Base-by-base conservation (phyloP, 441 rosid species). In the Jatropha podagrica region DNA sequence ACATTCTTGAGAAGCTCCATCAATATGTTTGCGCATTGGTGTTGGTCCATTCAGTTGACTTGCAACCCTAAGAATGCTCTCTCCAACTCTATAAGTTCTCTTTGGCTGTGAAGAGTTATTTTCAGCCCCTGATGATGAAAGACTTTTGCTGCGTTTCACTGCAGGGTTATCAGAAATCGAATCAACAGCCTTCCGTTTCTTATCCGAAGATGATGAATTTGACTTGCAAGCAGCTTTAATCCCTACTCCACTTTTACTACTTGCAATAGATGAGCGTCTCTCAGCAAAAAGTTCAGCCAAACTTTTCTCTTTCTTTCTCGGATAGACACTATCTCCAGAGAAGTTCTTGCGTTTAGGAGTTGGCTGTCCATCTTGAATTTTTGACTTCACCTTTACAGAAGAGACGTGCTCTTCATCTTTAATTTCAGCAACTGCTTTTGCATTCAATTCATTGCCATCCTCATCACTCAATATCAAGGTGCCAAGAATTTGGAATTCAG, bases 21-120 rank as follows among this genome's bases (percentile, higher is more conserved):
- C 81, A 49, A 78, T 70, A 79, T 69, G 76, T 74, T 76, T 75
- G 17, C 80, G 82, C 52, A 83, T 68, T 11, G 89, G 77, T 41
- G 68, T 74, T 60, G 87, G 80, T 56, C 80, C 83, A 80, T 83
- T 88, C 80, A 91, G 77, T 72, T 88, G 88, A 78, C 83, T 86
- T 52, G 92, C 91, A 51, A 83, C 94, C 87, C 84, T 84, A 68
- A 82, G 79, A 68, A 88, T 87, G 82, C 91, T 86, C 73, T 84
- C 88, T 77, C 93, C 94, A 72, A 89, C 86, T 27, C 89, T 87
- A 2, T 81, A 87, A 75, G 80, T 79, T 78, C 76, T 82, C 78
- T 84, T 82, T 52, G 69, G 44, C 73, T 81, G 85, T 52, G 64
- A 69, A 75, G 89, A 81, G 41, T 80, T 81, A 56, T 58, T 67